phyloP scores from a whole-genome alignment of 75 land plant genomes.

The Cryptomeria japonica region DNA sequence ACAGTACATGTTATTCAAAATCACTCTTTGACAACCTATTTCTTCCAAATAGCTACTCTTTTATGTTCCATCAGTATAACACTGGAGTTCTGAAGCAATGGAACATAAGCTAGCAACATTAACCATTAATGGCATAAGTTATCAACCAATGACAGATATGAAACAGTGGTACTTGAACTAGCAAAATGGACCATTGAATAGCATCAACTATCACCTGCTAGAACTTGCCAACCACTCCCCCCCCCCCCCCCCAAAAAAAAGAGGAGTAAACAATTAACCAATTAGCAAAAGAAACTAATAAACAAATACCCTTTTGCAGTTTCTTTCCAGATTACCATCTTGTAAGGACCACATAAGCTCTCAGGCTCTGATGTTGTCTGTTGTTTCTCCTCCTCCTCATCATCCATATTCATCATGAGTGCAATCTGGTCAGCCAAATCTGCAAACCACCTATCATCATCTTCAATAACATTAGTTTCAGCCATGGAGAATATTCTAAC shows the following conservation, averaged over 20 bases:
- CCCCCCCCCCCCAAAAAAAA: too few species aligned
- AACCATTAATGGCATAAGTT: not conserved
- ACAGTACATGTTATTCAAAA: not conserved
- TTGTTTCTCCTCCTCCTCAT: not conserved
- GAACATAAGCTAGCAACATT: not conserved
- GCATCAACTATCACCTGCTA: too few species aligned
- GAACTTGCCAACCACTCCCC: too few species aligned
- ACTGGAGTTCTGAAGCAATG: not conserved
- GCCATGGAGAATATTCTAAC: not conserved
- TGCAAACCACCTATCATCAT: constrained; percentile 1
- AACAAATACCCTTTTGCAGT: not conserved
- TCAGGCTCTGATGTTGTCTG: not conserved
- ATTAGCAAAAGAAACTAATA: not conserved
- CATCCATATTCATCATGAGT: not conserved
- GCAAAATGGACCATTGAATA: not conserved
- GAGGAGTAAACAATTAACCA: too few species aligned
- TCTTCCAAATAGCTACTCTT: not conserved
- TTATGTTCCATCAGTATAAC: not conserved
- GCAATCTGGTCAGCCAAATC: constrained; percentile 5
- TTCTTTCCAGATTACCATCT: not conserved
- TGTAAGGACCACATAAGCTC: not conserved
- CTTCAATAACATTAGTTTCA: not conserved
- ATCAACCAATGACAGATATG: not conserved
- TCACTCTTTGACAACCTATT: not conserved
- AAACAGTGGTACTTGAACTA: not conserved